Base-by-base conservation (phyloP, 1,284 basidiomycete species). In the Pulchroboletus neoregius region DNA sequence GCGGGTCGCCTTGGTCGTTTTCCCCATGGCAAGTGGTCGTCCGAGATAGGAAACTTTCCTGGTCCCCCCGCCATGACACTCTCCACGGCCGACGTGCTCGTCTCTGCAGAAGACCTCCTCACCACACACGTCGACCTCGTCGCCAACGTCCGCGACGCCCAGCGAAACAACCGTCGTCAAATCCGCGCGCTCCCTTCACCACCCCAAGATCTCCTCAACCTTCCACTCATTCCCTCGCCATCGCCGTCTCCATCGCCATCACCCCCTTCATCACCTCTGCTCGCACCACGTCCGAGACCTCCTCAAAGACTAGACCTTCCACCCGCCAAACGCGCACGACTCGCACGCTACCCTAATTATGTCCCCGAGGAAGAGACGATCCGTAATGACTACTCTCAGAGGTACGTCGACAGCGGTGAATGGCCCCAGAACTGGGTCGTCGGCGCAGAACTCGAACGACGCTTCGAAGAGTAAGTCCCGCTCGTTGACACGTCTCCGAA, bases 291-390 rank as follows among this genome's bases (percentile, higher is more conserved):
- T 36, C 68, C 71, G 15, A 70, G 66, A 46, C 65, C 66, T 0
- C 33, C 46, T 2, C 55, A 66, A 13, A 71, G 82, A 39, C 60
- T 69, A 13, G 86, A 89, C 54, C 66, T 90, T 3, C 76, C 82
- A 1, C 80, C 80, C 13, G 75, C 80, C 5, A 91, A 91, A 61
- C 79, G 80, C 6, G 85, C 86, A 0, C 75, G 87, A 7, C 68
- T 78, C 8, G 72, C 75, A 16, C 73, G 83, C 34, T 91, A 89
- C 56, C 58, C 60, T 34, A 91, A 91, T 60, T 94, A 93, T 56
- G 76, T 91, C 10, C 83, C 89, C 2, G 87, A 92, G 55, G 95
- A 97, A 63, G 92, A 97, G 63, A 95, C 92, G 0, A 87, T 99
- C 38, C 77, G 94, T 43, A 98, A 96, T 63, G 94, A 98, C 70